Conservation (phyloP, 1,139 yeast genomes). For the Arxiozyma heterogenica region DNA sequence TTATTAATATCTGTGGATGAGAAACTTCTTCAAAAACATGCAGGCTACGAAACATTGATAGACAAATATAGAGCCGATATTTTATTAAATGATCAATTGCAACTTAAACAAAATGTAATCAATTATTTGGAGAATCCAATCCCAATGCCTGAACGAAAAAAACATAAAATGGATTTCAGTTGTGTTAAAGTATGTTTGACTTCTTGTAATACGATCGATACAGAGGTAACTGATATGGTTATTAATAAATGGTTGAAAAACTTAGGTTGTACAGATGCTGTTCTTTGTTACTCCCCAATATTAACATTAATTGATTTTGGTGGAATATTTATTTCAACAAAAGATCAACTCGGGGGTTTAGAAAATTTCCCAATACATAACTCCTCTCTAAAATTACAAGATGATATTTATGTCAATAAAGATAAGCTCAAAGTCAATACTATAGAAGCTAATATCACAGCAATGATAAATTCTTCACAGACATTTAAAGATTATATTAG, state of each 20-base stretch:
- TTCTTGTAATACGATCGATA: constrained; percentile 85
- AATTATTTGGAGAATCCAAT: constrained; percentile 90
- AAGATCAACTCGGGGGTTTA: constrained; percentile 66
- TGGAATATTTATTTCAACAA: constrained; percentile 84
- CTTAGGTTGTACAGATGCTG: constrained; percentile 71
- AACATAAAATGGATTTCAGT: constrained; percentile 63
- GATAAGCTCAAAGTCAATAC: constrained; percentile 72
- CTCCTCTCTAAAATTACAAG: constrained; percentile 23
- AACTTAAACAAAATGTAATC: constrained; percentile 85
- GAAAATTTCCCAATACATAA: constrained; percentile 27
- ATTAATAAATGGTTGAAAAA: constrained; percentile 92
- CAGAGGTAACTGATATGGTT: constrained; percentile 83
- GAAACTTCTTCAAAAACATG: constrained; percentile 67
- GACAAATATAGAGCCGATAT: constrained; percentile 65
- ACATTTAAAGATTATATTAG: constrained; percentile 41
- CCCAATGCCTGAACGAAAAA: constrained; percentile 68
- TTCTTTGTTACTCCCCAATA: constrained; percentile 80
- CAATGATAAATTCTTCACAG: constrained; percentile 26
- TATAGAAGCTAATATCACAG: constrained; percentile 40
- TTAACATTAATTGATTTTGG: constrained; percentile 88
- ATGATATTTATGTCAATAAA: constrained; percentile 68
- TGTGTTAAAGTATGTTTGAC: constrained; percentile 83
- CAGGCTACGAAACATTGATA: constrained; percentile 75
- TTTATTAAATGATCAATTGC: constrained; percentile 75
- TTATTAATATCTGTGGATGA: constrained; percentile 74